Base-by-base conservation (phyloP, 805 yeast genomes). In the Dipodascopsis tothii region DNA sequence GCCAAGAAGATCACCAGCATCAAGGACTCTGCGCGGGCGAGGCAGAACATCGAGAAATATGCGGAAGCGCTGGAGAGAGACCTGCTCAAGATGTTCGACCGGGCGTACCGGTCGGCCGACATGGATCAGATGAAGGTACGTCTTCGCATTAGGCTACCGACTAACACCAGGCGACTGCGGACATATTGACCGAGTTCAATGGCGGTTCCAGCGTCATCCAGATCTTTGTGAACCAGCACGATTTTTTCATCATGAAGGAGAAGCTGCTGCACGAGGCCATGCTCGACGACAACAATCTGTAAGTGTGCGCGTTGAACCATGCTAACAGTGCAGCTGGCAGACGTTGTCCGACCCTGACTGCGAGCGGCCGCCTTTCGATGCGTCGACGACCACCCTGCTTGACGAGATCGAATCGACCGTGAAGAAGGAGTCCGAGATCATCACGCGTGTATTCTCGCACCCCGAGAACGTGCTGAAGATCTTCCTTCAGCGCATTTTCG, bases 191-290 rank as follows among this genome's bases (percentile, higher is more conserved):
- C 41, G 84, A 79, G 48, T 90, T 80, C 67, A 88, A 90, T 58
- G 90, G 86, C 17, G 96, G 96, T 9, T 71, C 75, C 7, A 79
- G 81, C 46, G 90, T 88, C 5, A 81, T 85, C 5, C 85, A 81
- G 58, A 78, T 81, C 39, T 90, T 84, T 64, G 83, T 88, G 34
- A 78, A 77, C 58, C 86, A 84, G 58, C 85, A 84, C 58, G 82
- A 79, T 39, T 73, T 81, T 46, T 82, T 88, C 61, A 68, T 71
- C 43, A 69, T 67, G 30, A 66, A 72, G 50, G 73, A 75, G 45
- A 54, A 69, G 47, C 60, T 66, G n/a, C 65, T 62, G 17, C 63
- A 60, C 22, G 48, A 53, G 14, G 39, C 57, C 9, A 65, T 39
- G 56, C 62, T 54, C 20, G 60, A 61, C 17, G 55, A 61, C 23